These are phyloP conservation scores for Taphrina confusa DNA, from an alignment of 1,139 yeast genomes.

Conservation along the genomic window DNA sequence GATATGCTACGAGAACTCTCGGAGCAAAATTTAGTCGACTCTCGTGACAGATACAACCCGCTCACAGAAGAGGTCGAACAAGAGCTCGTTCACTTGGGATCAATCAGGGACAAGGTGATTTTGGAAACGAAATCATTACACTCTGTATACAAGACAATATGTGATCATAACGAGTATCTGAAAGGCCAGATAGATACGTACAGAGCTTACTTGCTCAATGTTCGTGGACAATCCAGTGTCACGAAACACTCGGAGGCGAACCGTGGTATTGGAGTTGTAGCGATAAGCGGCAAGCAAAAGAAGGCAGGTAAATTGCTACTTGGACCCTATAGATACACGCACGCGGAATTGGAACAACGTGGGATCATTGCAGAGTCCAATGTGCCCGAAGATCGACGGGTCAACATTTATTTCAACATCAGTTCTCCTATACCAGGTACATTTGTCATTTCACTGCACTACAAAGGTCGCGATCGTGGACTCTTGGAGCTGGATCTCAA, in stretches of 20 bases:
- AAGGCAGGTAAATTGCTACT: constrained; percentile 42
- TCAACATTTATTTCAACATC: constrained; percentile 42
- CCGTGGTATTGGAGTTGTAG: constrained; percentile 41
- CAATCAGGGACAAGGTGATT: constrained; percentile 47
- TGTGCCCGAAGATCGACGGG: constrained; percentile 43
- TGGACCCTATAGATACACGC: constrained; percentile 45
- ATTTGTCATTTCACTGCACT: constrained; percentile 46
- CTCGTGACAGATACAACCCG: constrained; percentile 44
- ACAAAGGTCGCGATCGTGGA: constrained; percentile 46
- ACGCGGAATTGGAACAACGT: constrained; percentile 45
- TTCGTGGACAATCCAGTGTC: constrained; percentile 47
- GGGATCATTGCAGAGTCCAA: constrained; percentile 45
- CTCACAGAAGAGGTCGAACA: constrained; percentile 47
- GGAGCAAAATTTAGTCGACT: constrained; percentile 41
- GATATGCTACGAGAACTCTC: constrained; percentile 46
- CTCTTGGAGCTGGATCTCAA: constrained; percentile 45
- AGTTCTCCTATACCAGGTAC: constrained; percentile 48
- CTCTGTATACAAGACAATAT: constrained; percentile 46
- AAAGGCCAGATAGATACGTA: constrained; percentile 48
- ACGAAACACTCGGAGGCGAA: constrained; percentile 39
- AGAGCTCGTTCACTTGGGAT: constrained; percentile 48
- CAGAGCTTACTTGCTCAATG: constrained; percentile 47
- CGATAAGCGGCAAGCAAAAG: constrained; percentile 41
- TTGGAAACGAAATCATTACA: constrained; percentile 47
- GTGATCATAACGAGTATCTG: constrained; percentile 49